Evolutionary conservation across 2,329 filamentous ascomycete species (phyloP).

Genomic region (Dothistroma septosporum): DNA sequence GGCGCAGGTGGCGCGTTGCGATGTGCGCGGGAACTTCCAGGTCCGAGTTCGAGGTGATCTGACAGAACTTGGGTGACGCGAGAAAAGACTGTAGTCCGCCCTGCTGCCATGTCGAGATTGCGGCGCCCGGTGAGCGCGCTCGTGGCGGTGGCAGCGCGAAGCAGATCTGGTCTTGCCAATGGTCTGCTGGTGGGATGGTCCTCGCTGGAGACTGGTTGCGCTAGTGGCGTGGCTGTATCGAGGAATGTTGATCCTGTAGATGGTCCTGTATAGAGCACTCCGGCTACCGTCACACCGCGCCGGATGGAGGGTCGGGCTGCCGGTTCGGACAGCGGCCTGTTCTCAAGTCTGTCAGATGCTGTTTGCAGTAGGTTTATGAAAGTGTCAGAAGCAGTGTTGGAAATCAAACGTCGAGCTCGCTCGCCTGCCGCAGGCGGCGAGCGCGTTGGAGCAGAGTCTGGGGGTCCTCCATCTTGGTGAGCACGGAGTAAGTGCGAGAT

Average conservation of each 20-base stretch:
- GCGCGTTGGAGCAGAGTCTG: background rate
- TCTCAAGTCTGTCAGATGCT: slow-evolving; percentile 12
- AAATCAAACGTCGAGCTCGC: slow-evolving; percentile 1
- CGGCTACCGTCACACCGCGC: slow-evolving; percentile 3
- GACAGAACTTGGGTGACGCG: slow-evolving; percentile 21
- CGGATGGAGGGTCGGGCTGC: slow-evolving; percentile 10
- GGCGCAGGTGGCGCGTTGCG: slow-evolving; percentile 22
- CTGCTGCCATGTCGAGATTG: slow-evolving; percentile 4
- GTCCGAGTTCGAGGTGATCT: slow-evolving; percentile 23
- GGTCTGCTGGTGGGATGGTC: background rate
- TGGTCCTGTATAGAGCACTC: slow-evolving; percentile 1
- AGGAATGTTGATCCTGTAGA: slow-evolving; percentile 1
- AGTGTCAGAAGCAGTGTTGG: background rate
- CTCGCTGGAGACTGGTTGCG: background rate
- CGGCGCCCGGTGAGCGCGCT: background rate
- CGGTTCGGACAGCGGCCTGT: slow-evolving; percentile 20
- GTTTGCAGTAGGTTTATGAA: background rate
- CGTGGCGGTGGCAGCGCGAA: slow-evolving; percentile 4
- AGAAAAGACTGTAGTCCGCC: slow-evolving; percentile 18
- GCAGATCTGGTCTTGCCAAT: background rate
- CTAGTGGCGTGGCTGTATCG: slow-evolving; percentile 3
- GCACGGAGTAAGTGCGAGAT: background rate
- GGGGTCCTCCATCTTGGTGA: background rate
- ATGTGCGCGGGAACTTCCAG: slow-evolving; percentile 16
- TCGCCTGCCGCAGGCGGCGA: background rate